A percentile compares a stretch with the other conserved stretches of the same genome.
Evolutionary conservation across 768 basidiomycete species (phyloP).

Genomic region (Leccinum obscurum): DNA sequence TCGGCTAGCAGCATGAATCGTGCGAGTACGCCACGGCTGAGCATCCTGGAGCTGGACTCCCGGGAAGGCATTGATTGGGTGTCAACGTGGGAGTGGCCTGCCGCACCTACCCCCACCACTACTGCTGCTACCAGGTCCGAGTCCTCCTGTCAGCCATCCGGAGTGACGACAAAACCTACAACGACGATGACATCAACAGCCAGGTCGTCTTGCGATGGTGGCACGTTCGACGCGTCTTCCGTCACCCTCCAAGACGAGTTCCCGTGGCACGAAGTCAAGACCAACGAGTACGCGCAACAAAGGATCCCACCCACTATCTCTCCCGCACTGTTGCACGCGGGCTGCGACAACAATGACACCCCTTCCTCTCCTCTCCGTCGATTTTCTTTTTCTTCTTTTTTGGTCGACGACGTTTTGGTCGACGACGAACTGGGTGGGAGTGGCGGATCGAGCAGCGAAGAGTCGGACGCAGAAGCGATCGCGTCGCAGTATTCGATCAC

Average conservation of each 20-base stretch:
- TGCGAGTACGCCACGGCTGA: not conserved
- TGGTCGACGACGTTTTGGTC: not conserved
- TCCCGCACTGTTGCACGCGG: conserved; percentile 19
- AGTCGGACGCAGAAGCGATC: conserved; percentile 1
- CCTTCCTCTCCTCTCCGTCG: conserved; percentile 1
- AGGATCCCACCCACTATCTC: conserved; percentile 17
- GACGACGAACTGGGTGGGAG: not conserved
- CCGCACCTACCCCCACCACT: not conserved
- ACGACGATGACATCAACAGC: not conserved
- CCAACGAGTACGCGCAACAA: not conserved
- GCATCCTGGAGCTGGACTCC: not conserved
- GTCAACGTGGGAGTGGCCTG: not conserved
- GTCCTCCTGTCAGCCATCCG: not conserved
- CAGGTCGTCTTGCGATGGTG: not conserved
- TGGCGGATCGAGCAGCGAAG: not conserved
- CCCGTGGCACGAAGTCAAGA: conserved; percentile 5
- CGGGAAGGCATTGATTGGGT: not conserved
- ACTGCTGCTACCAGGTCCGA: not conserved
- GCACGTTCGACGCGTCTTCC: conserved; percentile 12
- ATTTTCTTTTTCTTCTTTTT: not conserved
- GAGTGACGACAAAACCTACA: not conserved
- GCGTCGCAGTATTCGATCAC: not conserved
- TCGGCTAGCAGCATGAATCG: not conserved
- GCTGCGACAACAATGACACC: not conserved
- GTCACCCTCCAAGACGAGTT: conserved; percentile 11